Conservation (phyloP, 441 rosid genomes). For the Kokia cookei region DNA sequence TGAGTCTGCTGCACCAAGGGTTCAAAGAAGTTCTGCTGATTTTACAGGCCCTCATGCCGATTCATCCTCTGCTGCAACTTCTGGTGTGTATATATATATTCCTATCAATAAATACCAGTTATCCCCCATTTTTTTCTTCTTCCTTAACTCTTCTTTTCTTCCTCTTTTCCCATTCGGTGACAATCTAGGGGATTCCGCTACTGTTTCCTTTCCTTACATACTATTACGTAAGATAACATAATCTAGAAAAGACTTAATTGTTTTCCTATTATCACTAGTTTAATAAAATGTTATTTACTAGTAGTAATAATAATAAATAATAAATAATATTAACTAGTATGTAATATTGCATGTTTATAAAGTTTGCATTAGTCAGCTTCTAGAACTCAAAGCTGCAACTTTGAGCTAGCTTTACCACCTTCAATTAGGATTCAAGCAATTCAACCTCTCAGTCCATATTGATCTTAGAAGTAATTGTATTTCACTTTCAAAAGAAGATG, state of each 20-base stretch:
- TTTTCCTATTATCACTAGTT: neutral
- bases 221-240: neutral
- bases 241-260: neutral
- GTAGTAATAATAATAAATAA: neutral
- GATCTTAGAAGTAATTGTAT: conserved; percentile 5
- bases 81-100: conserved; percentile 12
- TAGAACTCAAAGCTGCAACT: neutral
- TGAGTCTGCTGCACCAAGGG: conserved; percentile 22
- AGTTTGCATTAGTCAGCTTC: neutral
- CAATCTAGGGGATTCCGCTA: conserved; percentile 2
- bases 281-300: neutral
- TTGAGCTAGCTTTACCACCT: neutral
- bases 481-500: no score
- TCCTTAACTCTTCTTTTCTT: neutral
- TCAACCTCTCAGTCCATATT: conserved; percentile 7
- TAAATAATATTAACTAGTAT: neutral
- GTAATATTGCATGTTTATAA: conserved; percentile 11
- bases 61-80: conserved; percentile 34
- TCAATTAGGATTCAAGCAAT: neutral
- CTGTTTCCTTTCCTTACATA: neutral
- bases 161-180: neutral
- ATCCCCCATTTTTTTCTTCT: neutral
- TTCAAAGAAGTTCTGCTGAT: conserved; percentile 22
- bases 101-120: no score
- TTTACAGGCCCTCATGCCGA: conserved; percentile 13